Conservation (phyloP, 768 basidiomycete species). For the Phaeotremella fagi region DNA sequence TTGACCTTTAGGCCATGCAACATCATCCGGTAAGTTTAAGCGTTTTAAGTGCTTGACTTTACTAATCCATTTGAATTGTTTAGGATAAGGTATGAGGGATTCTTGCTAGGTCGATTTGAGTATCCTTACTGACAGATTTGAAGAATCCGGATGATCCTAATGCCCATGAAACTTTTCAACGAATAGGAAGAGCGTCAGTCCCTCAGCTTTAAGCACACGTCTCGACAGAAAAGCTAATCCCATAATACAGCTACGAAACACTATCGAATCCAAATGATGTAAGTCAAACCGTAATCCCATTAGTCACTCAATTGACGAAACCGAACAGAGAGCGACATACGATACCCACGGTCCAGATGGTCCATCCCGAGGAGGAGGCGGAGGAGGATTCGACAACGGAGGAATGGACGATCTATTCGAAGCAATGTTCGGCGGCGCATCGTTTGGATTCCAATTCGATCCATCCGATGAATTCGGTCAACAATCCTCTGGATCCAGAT, state of each 20-base stretch:
- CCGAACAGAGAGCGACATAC: constrained; percentile 36
- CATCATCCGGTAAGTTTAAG: constrained; percentile 43
- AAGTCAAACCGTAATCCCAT: neutral
- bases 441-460: constrained; percentile 43
- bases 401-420: constrained; percentile 49
- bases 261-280: constrained; percentile 41
- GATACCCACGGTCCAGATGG: constrained; percentile 39
- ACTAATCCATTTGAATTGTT: constrained; percentile 6
- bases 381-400: constrained; percentile 48
- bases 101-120: neutral
- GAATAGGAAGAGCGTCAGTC: constrained; percentile 73
- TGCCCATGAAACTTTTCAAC: constrained; percentile 78
- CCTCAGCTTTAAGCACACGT: neutral
- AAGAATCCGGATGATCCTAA: constrained; percentile 85
- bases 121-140: neutral
- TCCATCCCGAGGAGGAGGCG: constrained; percentile 24
- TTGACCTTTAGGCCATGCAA: constrained; percentile 57
- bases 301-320: neutral
- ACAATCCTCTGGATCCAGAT: constrained; percentile 47
- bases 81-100: constrained; percentile 72
- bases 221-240: neutral
- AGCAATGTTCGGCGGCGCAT: constrained; percentile 42
- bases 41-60: neutral
- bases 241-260: constrained; percentile 28
- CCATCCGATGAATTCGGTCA: constrained; percentile 62